A percentile compares a stretch with the other conserved stretches of the same genome.
These are phyloP conservation scores for Rhizoclosmatium globosum DNA, from an alignment of 192 early-diverging fungal species.

Conservation along the genomic window DNA sequence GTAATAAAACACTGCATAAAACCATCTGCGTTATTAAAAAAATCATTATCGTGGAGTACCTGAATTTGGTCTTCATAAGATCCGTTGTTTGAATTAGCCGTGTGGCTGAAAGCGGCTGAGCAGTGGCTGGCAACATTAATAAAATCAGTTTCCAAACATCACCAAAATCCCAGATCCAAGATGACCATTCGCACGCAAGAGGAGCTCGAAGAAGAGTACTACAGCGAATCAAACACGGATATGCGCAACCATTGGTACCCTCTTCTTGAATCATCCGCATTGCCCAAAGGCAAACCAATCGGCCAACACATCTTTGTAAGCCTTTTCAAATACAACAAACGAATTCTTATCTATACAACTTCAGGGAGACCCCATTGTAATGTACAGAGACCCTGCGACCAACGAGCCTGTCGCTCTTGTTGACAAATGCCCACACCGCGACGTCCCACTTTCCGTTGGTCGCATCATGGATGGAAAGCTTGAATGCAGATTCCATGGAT, in stretches of 20 bases:
- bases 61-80: no score
- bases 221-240: conserved; percentile 21
- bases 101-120: no score
- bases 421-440: conserved; percentile 57
- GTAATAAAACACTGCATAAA: no score
- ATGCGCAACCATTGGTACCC: conserved; percentile 44
- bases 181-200: neutral
- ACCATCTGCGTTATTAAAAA: no score
- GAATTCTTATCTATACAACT: neutral
- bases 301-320: neutral
- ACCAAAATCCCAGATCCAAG: no score
- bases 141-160: no score
- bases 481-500: conserved; percentile 59
- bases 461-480: conserved; percentile 48
- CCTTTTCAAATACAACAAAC: neutral
- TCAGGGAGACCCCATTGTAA: conserved; percentile 47
- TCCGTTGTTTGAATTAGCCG: no score
- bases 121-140: no score
- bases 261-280: conserved; percentile 23
- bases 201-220: conserved; percentile 10
- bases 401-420: conserved; percentile 33
- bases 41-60: no score
- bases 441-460: conserved; percentile 49
- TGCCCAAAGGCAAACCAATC: neutral
- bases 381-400: conserved; percentile 48